These are phyloP conservation scores for Ochromonadaceae sp. DNA, from an alignment of 352 stramenopile genomes.

Conservation along the genomic window DNA sequence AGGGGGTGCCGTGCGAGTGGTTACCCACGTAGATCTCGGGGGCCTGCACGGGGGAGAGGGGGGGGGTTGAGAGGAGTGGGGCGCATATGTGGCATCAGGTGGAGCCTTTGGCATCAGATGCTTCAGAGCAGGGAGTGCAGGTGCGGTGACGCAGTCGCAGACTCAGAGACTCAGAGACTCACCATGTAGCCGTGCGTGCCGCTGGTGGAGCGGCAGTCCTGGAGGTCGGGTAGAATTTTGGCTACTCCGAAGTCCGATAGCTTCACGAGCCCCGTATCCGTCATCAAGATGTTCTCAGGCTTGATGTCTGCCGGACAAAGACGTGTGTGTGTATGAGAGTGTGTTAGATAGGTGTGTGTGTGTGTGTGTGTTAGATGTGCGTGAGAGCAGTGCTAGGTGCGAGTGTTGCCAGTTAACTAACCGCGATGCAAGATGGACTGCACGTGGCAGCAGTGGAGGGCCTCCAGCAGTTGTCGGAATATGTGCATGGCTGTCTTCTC, in stretches of 20 bases:
- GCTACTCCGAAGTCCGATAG: conserved; percentile 7
- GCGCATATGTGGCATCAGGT: not conserved
- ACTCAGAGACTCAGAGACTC: no score
- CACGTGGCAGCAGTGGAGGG: not conserved
- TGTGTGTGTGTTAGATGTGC: no score
- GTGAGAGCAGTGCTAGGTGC: not conserved
- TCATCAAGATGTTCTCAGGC: conserved; percentile 10
- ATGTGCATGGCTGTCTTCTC: not conserved
- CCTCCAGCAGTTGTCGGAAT: not conserved
- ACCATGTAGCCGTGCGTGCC: conserved; percentile 14
- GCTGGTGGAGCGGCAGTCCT: not conserved
- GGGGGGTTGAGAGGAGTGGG: not conserved
- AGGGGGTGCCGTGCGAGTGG: conserved; percentile 3
- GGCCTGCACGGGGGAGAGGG: not conserved
- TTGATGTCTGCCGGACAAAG: conserved; percentile 1
- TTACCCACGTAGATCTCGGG: conserved; percentile 4
- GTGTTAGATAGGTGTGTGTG: no score
- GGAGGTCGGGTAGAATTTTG: conserved; percentile 12
- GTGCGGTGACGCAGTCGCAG: no score
- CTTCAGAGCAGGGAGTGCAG: no score
- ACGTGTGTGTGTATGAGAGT: not conserved
- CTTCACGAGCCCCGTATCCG: not conserved
- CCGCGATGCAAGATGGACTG: conserved; percentile 1
- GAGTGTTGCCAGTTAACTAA: not conserved
- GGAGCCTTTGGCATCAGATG: no score